Evolutionary conservation across 805 yeast species (phyloP).

Genomic region (Suhomyces sp.): DNA sequence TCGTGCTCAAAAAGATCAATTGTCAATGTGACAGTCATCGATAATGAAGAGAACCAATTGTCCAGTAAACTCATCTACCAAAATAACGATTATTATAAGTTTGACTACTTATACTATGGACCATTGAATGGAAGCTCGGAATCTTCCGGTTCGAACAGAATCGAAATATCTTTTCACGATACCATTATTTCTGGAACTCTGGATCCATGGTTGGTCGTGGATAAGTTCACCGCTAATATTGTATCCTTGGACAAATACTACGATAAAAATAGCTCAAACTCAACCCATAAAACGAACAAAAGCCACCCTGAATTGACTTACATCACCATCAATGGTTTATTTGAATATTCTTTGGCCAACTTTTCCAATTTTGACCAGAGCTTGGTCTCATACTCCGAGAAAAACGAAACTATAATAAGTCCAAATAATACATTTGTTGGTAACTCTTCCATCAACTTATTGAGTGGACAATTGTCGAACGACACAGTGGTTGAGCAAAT

Average conservation of each 20-base stretch:
- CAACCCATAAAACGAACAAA: constrained; percentile 15
- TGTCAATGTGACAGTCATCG: constrained; percentile 69
- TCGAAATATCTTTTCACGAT: constrained; percentile 25
- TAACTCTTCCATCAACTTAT: constrained; percentile 36
- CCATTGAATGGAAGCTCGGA: constrained; percentile 49
- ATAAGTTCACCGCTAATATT: constrained; percentile 53
- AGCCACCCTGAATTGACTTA: constrained; percentile 15
- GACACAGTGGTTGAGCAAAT: constrained; percentile 37
- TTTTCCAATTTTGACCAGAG: constrained; percentile 42
- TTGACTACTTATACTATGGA: constrained; percentile 75
- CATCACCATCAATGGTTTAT: constrained; percentile 65
- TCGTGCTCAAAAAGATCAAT: constrained; percentile 72
- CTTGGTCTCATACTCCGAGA: constrained; percentile 20
- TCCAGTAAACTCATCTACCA: constrained; percentile 59
- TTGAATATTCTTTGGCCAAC: constrained; percentile 75
- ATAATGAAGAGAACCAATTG: constrained; percentile 44
- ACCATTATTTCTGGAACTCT: constrained; percentile 18
- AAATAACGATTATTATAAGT: constrained; percentile 75
- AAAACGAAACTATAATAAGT: constrained; percentile 22
- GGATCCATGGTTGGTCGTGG: constrained; percentile 63
- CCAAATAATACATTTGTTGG: constrained; percentile 37
- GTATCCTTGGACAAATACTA: constrained; percentile 44
- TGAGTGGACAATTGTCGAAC: constrained; percentile 27
- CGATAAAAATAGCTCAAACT: constrained; percentile 22
- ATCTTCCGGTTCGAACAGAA: constrained; percentile 35